phyloP scores from a whole-genome alignment of 176 grass and related monocot species.

The Aegilops speltoides region DNA sequence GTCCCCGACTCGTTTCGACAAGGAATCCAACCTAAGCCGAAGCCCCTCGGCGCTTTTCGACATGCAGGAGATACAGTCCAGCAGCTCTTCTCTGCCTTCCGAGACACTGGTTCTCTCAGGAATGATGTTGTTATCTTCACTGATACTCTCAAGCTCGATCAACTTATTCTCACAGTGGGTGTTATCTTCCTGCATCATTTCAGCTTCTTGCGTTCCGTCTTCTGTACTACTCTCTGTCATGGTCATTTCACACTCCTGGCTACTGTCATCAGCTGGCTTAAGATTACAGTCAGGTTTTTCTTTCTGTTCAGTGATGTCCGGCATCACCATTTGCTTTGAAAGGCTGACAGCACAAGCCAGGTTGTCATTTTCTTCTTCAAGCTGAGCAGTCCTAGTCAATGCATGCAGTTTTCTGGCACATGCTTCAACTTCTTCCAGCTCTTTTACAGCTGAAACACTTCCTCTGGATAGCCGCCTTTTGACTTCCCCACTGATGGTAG shows the following conservation, averaged over 20 bases:
- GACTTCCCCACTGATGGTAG: slow-evolving; percentile 47
- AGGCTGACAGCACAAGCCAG: slow-evolving; percentile 23
- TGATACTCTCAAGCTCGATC: slow-evolving; percentile 1
- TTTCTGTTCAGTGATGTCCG: neutral
- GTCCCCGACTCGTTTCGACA: slow-evolving; percentile 59
- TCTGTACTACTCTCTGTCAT: neutral
- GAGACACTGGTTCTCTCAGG: neutral
- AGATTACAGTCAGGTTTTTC: neutral
- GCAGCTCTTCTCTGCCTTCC: slow-evolving; percentile 26
- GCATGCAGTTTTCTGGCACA: slow-evolving; percentile 48
- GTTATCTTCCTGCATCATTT: slow-evolving; percentile 2
- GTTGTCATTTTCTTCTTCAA: slow-evolving; percentile 32
- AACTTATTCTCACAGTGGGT: neutral
- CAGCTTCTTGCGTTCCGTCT: neutral
- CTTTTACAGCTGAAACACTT: slow-evolving; percentile 48
- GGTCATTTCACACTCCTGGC: neutral
- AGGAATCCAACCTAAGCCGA: slow-evolving; percentile 39
- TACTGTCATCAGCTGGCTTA: slow-evolving; percentile 10
- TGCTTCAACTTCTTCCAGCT: slow-evolving; percentile 61
- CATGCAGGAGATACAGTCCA: slow-evolving; percentile 52
- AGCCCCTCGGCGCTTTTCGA: slow-evolving; percentile 30
- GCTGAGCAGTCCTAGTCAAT: slow-evolving; percentile 19
- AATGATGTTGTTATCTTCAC: slow-evolving; percentile 23
- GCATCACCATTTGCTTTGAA: slow-evolving; percentile 6
- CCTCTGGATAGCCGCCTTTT: slow-evolving; percentile 27